phyloP scores from a whole-genome alignment of 1,284 basidiomycete species.

The Rhodotorula sp. region DNA sequence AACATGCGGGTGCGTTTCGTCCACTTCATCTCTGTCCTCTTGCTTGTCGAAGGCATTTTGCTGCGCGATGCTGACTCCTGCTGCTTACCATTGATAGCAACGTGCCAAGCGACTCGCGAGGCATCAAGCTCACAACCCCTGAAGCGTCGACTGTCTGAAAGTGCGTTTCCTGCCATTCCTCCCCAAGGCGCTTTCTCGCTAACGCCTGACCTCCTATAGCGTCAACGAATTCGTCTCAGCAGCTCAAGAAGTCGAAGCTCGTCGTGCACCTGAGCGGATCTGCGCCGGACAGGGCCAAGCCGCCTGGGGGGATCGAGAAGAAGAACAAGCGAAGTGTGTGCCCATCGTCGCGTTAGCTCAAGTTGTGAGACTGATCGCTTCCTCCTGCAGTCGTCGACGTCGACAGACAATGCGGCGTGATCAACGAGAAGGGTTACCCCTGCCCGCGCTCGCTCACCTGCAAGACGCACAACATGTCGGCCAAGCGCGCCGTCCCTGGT shows the following conservation, averaged over 20 bases:
- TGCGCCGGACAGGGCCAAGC: not conserved
- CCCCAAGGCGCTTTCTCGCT: not conserved
- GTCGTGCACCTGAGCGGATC: conserved; percentile 22
- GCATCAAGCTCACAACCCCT: conserved; percentile 51
- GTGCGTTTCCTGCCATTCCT: conserved; percentile 5
- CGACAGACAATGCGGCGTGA: conserved; percentile 93
- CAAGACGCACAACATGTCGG: conserved; percentile 97
- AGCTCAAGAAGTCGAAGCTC: conserved; percentile 27
- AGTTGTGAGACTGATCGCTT: not conserved
- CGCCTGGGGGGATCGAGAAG: conserved; percentile 10
- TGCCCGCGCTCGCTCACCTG: conserved; percentile 97
- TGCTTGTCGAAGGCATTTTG: too few relatives aligned
- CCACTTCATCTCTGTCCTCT: not conserved
- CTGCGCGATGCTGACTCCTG: not conserved
- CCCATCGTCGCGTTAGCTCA: not conserved
- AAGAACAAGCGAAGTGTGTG: conserved; percentile 21
- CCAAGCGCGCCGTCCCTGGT: conserved; percentile 86
- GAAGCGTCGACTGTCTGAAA: conserved; percentile 41
- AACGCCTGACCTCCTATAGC: not conserved
- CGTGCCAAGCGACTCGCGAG: conserved; percentile 61
- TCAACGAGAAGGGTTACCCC: conserved; percentile 89
- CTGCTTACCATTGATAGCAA: conserved; percentile 51
- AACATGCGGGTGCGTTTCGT: conserved; percentile 65
- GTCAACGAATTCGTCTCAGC: conserved; percentile 2
- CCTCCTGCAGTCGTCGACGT: conserved; percentile 60